phyloP scores from a whole-genome alignment of 306 rosid genomes.

The Potentilla sterilis region DNA sequence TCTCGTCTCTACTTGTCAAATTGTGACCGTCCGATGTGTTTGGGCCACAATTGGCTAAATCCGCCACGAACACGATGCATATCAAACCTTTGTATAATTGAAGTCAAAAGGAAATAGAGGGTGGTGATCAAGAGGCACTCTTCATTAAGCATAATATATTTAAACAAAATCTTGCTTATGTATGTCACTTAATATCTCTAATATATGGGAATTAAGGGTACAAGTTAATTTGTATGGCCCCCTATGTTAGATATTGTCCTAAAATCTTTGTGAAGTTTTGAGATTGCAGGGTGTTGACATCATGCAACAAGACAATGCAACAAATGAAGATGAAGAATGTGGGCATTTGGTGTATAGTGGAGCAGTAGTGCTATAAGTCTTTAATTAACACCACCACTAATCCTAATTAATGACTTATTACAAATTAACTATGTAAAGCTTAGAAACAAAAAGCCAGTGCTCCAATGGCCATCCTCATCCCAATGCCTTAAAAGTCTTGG shows the following conservation, averaged over 20 bases:
- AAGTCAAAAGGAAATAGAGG: background rate
- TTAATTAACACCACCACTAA: too few relatives aligned
- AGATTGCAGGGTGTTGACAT: slow-evolving; percentile 41
- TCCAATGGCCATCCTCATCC: background rate
- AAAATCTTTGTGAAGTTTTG: slow-evolving; percentile 25
- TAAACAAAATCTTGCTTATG: background rate
- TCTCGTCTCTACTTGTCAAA: background rate
- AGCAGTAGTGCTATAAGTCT: background rate
- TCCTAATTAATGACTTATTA: background rate
- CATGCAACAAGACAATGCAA: slow-evolving; percentile 23
- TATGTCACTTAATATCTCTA: background rate
- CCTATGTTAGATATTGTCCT: slow-evolving; percentile 42
- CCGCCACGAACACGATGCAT: too few relatives aligned
- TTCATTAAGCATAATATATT: background rate
- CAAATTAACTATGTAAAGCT: background rate
- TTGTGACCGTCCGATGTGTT: background rate
- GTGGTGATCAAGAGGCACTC: background rate
- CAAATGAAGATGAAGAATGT: slow-evolving; percentile 26
- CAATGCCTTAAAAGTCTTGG: slow-evolving; percentile 14
- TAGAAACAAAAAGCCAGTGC: background rate
- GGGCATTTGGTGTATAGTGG: background rate
- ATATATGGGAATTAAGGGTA: background rate
- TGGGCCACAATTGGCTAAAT: too few relatives aligned
- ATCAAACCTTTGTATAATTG: background rate
- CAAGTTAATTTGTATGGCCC: slow-evolving; percentile 13